A percentile compares a stretch with the other conserved stretches of the same genome.
phyloP scores from a whole-genome alignment of 2,329 filamentous ascomycete species.

The Phialophora tarda region DNA sequence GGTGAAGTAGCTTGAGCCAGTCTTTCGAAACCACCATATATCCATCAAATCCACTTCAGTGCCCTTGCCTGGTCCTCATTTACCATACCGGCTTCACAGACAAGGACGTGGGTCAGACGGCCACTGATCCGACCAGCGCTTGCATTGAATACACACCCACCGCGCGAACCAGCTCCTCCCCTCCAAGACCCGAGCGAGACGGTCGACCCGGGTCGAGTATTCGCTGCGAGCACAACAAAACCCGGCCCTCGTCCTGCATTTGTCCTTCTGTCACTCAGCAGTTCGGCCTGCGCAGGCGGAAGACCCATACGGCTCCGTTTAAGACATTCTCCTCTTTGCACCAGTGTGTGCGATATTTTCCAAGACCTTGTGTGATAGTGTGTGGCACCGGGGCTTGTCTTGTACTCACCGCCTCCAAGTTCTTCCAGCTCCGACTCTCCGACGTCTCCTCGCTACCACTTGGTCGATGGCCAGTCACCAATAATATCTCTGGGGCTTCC shows the following conservation, averaged over 20 bases:
- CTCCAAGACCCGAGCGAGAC: constrained; percentile 8
- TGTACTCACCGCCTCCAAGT: constrained; percentile 23
- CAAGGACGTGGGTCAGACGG: constrained; percentile 18
- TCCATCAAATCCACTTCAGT: constrained; percentile 19
- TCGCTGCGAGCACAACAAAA: constrained; percentile 15
- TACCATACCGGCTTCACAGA: neutral
- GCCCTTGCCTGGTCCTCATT: constrained; percentile 25
- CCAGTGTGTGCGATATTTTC: constrained; percentile 13
- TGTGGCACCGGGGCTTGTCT: constrained; percentile 13
- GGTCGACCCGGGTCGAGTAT: constrained; percentile 3
- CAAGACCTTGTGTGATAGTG: constrained; percentile 7
- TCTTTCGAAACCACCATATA: constrained; percentile 23
- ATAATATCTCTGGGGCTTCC: constrained; percentile 26
- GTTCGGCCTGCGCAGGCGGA: constrained; percentile 17
- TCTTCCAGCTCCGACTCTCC: constrained; percentile 20
- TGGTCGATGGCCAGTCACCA: constrained; percentile 27
- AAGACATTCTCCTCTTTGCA: constrained; percentile 13
- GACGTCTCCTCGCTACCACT: constrained; percentile 16
- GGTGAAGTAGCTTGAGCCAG: constrained; percentile 24
- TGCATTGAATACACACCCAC: constrained; percentile 8
- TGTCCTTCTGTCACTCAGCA: constrained; percentile 11
- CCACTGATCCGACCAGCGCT: constrained; percentile 6
- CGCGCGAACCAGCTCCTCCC: neutral
- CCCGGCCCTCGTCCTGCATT: constrained; percentile 22
- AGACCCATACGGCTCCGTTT: neutral